A percentile compares a stretch with the other conserved stretches of the same genome.
Conservation (phyloP, 2,329 filamentous ascomycete genomes). For the Metarhizium brunneum region DNA sequence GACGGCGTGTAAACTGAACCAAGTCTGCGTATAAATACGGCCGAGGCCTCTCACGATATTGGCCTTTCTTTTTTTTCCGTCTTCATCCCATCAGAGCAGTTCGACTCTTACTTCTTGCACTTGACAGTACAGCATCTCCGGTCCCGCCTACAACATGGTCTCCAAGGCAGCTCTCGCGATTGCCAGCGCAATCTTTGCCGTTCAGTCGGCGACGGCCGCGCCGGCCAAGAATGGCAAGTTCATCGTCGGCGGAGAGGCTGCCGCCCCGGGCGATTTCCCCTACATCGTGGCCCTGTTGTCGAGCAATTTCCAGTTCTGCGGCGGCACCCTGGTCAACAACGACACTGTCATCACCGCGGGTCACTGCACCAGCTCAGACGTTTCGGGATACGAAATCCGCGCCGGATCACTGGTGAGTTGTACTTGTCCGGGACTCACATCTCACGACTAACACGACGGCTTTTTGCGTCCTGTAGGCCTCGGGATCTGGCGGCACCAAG, state of each 20-base stretch:
- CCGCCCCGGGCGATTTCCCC: neutral
- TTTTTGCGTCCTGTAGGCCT: neutral
- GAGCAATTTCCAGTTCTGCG: neutral
- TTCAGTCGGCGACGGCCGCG: neutral
- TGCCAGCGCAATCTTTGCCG: neutral
- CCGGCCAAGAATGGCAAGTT: neutral
- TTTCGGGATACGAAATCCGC: neutral
- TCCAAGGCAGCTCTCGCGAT: neutral
- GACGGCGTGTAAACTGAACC: too few species aligned
- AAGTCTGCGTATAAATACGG: too few species aligned
- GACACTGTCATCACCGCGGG: neutral
- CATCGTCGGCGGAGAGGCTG: neutral
- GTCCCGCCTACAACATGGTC: neutral
- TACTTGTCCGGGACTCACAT: too few species aligned
- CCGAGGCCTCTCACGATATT: too few species aligned
- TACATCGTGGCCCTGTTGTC: neutral
- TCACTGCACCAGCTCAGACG: neutral
- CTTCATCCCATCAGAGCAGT: neutral
- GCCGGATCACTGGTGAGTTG: neutral
- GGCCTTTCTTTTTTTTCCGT: too few species aligned
- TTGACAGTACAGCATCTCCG: neutral
- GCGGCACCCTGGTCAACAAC: neutral
- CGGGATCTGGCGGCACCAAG: neutral
- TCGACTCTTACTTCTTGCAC: too few species aligned
- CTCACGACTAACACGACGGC: neutral